Percentiles rank a stretch among this genome's conserved stretches.
These are phyloP conservation scores for Boletus rufocinnamomeus DNA, from an alignment of 768 basidiomycete species.

Conservation along the genomic window DNA sequence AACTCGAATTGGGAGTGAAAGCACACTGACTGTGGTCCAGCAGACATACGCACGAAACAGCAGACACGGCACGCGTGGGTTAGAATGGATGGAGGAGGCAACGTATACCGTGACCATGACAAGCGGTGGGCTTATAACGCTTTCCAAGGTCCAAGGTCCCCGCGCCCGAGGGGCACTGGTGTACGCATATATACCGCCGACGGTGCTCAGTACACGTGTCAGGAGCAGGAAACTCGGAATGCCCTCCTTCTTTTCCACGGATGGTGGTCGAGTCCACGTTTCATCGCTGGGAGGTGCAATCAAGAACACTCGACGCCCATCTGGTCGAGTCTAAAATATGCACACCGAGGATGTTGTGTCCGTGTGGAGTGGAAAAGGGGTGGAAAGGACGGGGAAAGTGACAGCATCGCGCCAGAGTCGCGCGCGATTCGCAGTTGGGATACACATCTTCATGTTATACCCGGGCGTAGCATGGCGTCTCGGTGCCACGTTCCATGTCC, in stretches of 20 bases:
- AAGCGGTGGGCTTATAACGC: constrained; percentile 8
- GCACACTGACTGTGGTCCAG: neutral
- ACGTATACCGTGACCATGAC: neutral
- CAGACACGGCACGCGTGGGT: neutral
- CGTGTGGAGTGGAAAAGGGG: neutral
- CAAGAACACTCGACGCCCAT: neutral
- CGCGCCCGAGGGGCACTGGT: neutral
- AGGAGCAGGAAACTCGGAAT: constrained; percentile 14
- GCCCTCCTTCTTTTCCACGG: constrained; percentile 3
- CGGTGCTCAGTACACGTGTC: constrained; percentile 4
- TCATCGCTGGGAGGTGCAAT: constrained; percentile 1
- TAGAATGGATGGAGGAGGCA: neutral
- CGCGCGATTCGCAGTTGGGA: constrained; percentile 9
- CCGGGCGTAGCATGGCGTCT: neutral
- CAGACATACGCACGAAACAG: constrained; percentile 7
- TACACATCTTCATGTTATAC: neutral
- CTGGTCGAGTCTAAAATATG: neutral
- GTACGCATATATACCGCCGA: constrained; percentile 11
- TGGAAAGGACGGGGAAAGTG: neutral
- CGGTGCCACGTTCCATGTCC: neutral
- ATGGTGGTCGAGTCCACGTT: neutral
- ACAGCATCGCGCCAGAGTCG: constrained; percentile 11
- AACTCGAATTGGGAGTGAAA: constrained; percentile 1
- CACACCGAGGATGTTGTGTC: neutral
- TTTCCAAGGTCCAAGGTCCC: neutral